Base-by-base conservation (phyloP, 2,329 filamentous ascomycete species). In the Penicillium sp. region DNA sequence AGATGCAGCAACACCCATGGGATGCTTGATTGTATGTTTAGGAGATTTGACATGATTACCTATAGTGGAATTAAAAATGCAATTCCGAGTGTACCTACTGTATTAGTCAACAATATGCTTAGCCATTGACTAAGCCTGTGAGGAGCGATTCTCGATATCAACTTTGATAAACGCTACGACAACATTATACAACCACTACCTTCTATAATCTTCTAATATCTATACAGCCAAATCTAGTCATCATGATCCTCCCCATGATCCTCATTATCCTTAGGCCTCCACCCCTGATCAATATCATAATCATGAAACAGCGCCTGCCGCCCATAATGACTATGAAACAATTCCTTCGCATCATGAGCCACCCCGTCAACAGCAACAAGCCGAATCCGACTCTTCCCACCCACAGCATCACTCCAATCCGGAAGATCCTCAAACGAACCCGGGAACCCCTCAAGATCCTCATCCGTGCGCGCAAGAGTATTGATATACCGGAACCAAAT, bases 401-500 rank as follows among this genome's bases (percentile, higher is more conserved):
- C 34, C 10, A 52, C 52, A 4, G 31, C 40, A 21, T 52, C 55
- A n/a, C 55, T 58, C 55, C 55, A 58, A 18, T 58, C 48, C 2
- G 55, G 55, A 28, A 58, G 34, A 48, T 52, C 31, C 10, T 56
- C 26, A 26, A 56, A 56, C 26, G 47, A 46, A 23, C 49, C 51
- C 48, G 56, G 56, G 44, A 59, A 59, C 11, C 48, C 56, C 5
- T 52, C 48, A 16, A 59, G 31, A 16, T 56, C 43, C 43, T 59
- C 54, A 11, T 56, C 44, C n/a, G 56, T 59, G 26, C 54, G 50
- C 44, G 50, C 56, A 9, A 59, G 56, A 18, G 28, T 31, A 36
- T 59, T 59, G 50, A 59, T 54, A 29, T 59, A 59, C 13, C 54
- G 56, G 44, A 26, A 59, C 56, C 56, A 59, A 36, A 56, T 46